Percentiles rank a stretch among this genome's conserved stretches.
Evolutionary conservation across 1,284 basidiomycete genomes (phyloP).

Genomic region (Rugosomyces carneus): DNA sequence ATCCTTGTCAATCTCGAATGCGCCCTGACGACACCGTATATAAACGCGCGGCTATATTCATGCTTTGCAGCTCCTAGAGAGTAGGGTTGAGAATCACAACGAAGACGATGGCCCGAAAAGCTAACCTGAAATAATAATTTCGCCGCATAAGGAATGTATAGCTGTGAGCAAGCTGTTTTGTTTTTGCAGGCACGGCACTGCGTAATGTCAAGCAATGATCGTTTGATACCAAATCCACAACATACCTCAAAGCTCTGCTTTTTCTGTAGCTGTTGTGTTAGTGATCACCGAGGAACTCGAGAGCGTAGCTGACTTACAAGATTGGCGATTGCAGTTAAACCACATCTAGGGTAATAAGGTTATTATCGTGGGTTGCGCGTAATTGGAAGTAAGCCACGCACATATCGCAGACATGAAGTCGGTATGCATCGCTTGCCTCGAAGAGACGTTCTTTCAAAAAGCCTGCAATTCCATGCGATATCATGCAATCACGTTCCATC

Average conservation of each 20-base stretch:
- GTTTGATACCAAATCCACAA: not conserved
- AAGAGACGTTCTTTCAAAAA: slow-evolving; percentile 96
- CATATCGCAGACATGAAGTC: slow-evolving; percentile 95
- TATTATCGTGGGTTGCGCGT: not conserved
- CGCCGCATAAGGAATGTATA: slow-evolving; percentile 89
- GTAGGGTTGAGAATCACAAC: slow-evolving; percentile 6
- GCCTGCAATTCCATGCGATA: slow-evolving; percentile 96
- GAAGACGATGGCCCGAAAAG: slow-evolving; percentile 1
- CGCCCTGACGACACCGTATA: slow-evolving; percentile 81
- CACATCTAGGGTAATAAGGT: slow-evolving; percentile 56
- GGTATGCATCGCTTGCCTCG: slow-evolving; percentile 92
- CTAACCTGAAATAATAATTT: slow-evolving; percentile 87
- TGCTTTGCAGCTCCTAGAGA: slow-evolving; percentile 76
- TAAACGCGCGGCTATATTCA: slow-evolving; percentile 84
- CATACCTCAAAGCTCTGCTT: slow-evolving; percentile 77
- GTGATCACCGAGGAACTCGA: not conserved
- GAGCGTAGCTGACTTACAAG: slow-evolving; percentile 46
- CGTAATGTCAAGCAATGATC: slow-evolving; percentile 10
- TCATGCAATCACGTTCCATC: slow-evolving; percentile 99
- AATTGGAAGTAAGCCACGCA: slow-evolving; percentile 35
- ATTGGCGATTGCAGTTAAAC: slow-evolving; percentile 92
- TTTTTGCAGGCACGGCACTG: slow-evolving; percentile 90
- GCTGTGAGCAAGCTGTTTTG: slow-evolving; percentile 88
- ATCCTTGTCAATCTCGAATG: slow-evolving; percentile 53
- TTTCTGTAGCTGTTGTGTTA: slow-evolving; percentile 46